Base-by-base conservation (phyloP, 1,284 basidiomycete species). In the Malassezia yamatoensis region DNA sequence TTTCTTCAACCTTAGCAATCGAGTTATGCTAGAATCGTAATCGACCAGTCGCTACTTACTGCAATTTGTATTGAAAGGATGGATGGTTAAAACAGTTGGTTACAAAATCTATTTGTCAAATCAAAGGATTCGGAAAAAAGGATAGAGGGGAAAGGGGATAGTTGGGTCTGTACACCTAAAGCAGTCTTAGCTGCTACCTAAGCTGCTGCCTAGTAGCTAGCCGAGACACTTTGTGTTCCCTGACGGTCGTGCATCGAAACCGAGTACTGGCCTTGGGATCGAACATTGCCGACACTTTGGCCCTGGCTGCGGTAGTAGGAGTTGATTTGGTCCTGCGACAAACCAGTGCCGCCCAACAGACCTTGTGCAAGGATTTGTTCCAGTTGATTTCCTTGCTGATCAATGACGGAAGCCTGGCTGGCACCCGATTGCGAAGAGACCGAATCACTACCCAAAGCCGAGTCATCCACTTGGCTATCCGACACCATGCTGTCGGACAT, bases 261-360 rank as follows among this genome's bases (percentile, higher is more conserved):
- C n/a, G 44, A 51, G 37, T 39, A 33, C 36, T 29, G 33, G 33
- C 45, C 54, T 15, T 47, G 48, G 36, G 15, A 15, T 39, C 18
- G 33, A 32, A 8, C 20, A 48, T 36, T 6, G 11, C 40, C 45
- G 5, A 7, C 16, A 24, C 49, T 44, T 34, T 45, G 43, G n/a
- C 8, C 11, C 21, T 38, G 42, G 33, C 32, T 34, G n/a, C n/a
- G 15, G 34, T 39, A 52, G 45, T 57, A 57, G n/a, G 29, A 13
- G 40, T 35, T 49, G 32, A 58, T 41, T 46, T 58, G 55, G n/a
- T 42, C 16, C 4, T 36, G 51, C 44, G 55, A 58, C 3, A 58
- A 48, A 36, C 55, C 55, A 10, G 55, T 47, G 44, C 51, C 38
- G 33, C 48, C 42, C 18, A 58, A 45, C 5, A 58, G 46, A n/a